A percentile compares a stretch with the other conserved stretches of the same genome.
Evolutionary conservation across 306 rosid genomes (phyloP).

Genomic region (Quercus rubra): DNA sequence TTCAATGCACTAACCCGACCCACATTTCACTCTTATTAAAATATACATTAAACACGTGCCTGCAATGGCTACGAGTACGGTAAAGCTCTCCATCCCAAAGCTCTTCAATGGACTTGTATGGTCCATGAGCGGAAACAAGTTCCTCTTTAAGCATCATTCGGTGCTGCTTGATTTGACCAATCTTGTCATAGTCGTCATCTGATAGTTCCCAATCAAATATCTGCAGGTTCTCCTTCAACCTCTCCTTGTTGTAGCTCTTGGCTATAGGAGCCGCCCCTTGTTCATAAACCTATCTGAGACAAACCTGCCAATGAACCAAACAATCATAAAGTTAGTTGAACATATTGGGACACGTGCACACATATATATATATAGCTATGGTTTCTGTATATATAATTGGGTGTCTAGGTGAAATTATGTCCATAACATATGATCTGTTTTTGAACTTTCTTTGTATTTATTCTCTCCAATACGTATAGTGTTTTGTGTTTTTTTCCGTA

Average conservation of each 20-base stretch:
- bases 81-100: neutral
- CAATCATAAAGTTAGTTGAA: neutral
- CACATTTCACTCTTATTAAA: too few relatives aligned
- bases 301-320: neutral
- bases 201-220: neutral
- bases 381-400: neutral
- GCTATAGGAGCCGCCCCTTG: neutral
- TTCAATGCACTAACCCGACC: too few relatives aligned
- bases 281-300: neutral
- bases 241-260: conserved; percentile 7
- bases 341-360: neutral
- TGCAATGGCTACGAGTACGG: too few relatives aligned
- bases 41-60: too few relatives aligned
- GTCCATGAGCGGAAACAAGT: neutral
- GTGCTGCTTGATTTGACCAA: neutral
- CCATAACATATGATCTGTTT: neutral
- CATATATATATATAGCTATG: neutral
- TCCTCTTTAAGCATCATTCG: neutral
- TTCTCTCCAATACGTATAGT: too few relatives aligned
- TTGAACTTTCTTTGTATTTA: too few relatives aligned
- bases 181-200: neutral
- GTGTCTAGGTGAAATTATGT: neutral
- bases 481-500: too few relatives aligned
- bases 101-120: neutral
- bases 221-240: neutral